These are phyloP conservation scores for Neonectria neomacrospora DNA, from an alignment of 2,329 filamentous ascomycete genomes.

Conservation along the genomic window DNA sequence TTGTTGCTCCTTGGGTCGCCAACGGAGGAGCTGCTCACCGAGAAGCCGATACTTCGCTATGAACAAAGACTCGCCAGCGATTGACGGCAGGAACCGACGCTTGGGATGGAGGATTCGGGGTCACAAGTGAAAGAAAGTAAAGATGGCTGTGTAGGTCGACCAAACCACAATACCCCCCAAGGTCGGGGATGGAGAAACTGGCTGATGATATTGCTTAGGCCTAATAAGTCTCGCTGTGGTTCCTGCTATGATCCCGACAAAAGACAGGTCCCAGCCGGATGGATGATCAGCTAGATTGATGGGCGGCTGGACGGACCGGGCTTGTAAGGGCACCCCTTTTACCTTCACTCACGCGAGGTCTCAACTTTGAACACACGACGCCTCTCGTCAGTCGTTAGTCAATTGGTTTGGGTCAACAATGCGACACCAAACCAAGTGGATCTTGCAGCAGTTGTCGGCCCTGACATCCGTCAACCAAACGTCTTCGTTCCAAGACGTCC, in stretches of 20 bases:
- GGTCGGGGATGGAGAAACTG: background rate
- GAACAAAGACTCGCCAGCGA: background rate
- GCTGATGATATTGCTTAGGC: conserved; percentile 21
- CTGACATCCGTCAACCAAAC: conserved; percentile 43
- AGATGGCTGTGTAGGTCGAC: background rate
- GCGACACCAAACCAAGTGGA: conserved; percentile 35
- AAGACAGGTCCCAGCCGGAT: conserved; percentile 19
- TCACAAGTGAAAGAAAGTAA: background rate
- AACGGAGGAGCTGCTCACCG: background rate
- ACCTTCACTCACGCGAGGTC: conserved; percentile 16
- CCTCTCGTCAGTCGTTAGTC: conserved; percentile 8
- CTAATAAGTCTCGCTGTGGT: conserved; percentile 7
- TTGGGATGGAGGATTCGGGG: background rate
- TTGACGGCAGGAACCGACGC: background rate
- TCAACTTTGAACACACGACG: conserved; percentile 3
- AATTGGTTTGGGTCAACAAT: conserved; percentile 19
- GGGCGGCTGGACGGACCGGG: conserved; percentile 42
- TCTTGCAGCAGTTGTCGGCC: conserved; percentile 41
- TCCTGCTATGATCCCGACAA: conserved; percentile 34
- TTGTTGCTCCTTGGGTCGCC: background rate
- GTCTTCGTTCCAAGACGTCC: conserved; percentile 35
- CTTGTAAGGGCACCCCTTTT: conserved; percentile 29
- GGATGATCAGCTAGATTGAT: conserved; percentile 24
- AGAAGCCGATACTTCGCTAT: conserved; percentile 1
- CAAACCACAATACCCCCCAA: background rate